These are phyloP conservation scores for Vitis hybrid DNA, from an alignment of 177 flowering plant genomes.

Conservation along the genomic window DNA sequence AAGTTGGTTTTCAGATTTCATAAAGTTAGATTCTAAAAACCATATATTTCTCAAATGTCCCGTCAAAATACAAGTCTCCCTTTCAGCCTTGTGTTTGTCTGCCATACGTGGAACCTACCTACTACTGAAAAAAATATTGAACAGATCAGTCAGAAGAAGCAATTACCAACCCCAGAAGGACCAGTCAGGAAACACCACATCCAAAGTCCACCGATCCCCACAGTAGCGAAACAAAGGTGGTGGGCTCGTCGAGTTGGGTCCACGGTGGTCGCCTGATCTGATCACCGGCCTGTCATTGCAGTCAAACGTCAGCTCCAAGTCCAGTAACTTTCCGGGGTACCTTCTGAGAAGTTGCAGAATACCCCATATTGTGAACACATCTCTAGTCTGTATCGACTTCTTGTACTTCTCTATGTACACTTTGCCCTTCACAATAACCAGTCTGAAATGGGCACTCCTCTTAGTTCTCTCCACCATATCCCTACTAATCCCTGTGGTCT, in stretches of 20 bases:
- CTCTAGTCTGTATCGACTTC: constrained; percentile 28
- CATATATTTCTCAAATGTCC: too few species aligned
- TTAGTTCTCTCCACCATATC: constrained; percentile 33
- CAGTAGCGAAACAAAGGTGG: constrained; percentile 46
- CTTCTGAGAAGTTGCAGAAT: constrained; percentile 34
- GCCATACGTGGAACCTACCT: too few species aligned
- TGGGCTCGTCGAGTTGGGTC: constrained; percentile 14
- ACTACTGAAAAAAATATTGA: background rate
- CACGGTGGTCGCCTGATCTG: constrained; percentile 8
- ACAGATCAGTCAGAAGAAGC: background rate
- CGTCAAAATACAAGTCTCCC: too few species aligned
- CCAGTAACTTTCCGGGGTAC: constrained; percentile 38
- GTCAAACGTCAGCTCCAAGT: constrained; percentile 47
- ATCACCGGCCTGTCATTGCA: constrained; percentile 41
- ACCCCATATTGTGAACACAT: constrained; percentile 34
- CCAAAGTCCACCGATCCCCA: constrained; percentile 23
- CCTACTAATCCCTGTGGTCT: constrained; percentile 26
- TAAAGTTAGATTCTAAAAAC: too few species aligned
- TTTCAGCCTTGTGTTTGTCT: too few species aligned
- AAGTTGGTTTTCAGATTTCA: too few species aligned
- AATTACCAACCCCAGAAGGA: constrained; percentile 50
- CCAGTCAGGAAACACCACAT: constrained; percentile 48
- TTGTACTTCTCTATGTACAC: constrained; percentile 26
- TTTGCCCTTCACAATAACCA: constrained; percentile 28
- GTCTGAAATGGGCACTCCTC: constrained; percentile 30